A percentile compares a stretch with the other conserved stretches of the same genome.
phyloP scores from a whole-genome alignment of 108 stramenopile genomes.

The Skeletonema potamos region DNA sequence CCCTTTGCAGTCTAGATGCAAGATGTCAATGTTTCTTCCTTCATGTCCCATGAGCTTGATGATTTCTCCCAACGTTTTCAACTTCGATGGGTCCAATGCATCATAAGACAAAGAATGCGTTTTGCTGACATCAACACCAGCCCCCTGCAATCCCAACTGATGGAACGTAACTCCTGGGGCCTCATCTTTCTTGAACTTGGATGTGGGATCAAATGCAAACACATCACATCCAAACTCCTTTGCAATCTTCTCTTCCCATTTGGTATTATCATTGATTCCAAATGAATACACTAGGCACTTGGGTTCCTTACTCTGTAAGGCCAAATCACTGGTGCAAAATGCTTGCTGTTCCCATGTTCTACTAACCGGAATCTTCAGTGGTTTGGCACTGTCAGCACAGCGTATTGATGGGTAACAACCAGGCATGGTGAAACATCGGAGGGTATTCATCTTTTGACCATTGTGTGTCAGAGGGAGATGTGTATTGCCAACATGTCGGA shows the following conservation, averaged over 20 bases:
- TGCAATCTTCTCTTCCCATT: slow-evolving; percentile 22
- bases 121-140: slow-evolving; percentile 3
- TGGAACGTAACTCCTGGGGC: slow-evolving; percentile 22
- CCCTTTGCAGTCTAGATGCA: slow-evolving; percentile 65
- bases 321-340: slow-evolving; percentile 16
- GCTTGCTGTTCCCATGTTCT: slow-evolving; percentile 15
- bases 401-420: slow-evolving; percentile 17
- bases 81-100: slow-evolving; percentile 18
- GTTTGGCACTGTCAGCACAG: slow-evolving; percentile 9
- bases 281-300: slow-evolving; percentile 34
- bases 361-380: neutral
- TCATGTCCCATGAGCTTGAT: slow-evolving; percentile 48
- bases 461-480: no score
- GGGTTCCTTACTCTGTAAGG: neutral
- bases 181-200: slow-evolving; percentile 1
- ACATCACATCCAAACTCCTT: slow-evolving; percentile 26
- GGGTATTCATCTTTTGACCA: no score
- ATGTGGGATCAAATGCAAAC: slow-evolving; percentile 30
- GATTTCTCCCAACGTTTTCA: slow-evolving; percentile 32
- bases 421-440: slow-evolving; percentile 21
- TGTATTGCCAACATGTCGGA: no score
- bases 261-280: slow-evolving; percentile 8
- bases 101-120: slow-evolving; percentile 13
- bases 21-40: slow-evolving; percentile 49
- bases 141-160: slow-evolving; percentile 16